Percentiles rank a stretch among this genome's conserved stretches.
Evolutionary conservation across 1,284 basidiomycete genomes (phyloP).

Genomic region (Trichosporon asahii): DNA sequence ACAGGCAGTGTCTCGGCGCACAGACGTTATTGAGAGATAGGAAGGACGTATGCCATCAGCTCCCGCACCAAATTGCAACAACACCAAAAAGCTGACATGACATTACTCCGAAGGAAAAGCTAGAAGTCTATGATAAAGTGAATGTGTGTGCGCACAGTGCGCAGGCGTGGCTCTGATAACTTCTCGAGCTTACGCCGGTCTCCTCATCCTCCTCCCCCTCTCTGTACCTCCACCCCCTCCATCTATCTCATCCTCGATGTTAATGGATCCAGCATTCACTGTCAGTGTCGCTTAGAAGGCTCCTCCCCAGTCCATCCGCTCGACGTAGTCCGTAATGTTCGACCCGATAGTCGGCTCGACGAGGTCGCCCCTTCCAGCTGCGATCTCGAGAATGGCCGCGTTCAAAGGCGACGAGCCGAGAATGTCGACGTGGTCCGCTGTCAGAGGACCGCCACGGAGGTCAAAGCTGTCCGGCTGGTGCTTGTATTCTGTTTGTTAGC

Average conservation of each 20-base stretch:
- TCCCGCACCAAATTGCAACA: background rate
- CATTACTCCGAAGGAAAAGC: background rate
- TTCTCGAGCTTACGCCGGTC: too few species aligned
- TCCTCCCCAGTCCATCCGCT: slow-evolving; percentile 66
- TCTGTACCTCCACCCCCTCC: too few species aligned
- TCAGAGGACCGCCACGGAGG: slow-evolving; percentile 81
- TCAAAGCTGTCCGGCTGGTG: slow-evolving; percentile 76
- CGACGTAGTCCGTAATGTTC: slow-evolving; percentile 71
- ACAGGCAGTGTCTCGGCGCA: too few species aligned
- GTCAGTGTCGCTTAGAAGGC: background rate
- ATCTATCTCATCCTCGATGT: too few species aligned
- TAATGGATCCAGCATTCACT: too few species aligned
- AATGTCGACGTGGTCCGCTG: slow-evolving; percentile 88
- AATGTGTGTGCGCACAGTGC: background rate
- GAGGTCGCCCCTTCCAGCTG: slow-evolving; percentile 46
- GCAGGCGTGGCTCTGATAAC: too few species aligned
- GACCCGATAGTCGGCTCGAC: slow-evolving; percentile 69
- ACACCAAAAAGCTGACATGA: background rate
- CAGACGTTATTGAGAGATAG: too few species aligned
- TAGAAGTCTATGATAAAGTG: background rate
- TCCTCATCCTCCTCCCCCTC: too few species aligned
- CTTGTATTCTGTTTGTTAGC: slow-evolving; percentile 60
- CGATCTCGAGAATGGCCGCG: slow-evolving; percentile 80
- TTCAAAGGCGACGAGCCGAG: slow-evolving; percentile 83
- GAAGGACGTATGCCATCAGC: too few species aligned